A percentile compares a stretch with the other conserved stretches of the same genome.
Conservation (phyloP, 2,329 filamentous ascomycete genomes). For the Fusarium tricinctum region DNA sequence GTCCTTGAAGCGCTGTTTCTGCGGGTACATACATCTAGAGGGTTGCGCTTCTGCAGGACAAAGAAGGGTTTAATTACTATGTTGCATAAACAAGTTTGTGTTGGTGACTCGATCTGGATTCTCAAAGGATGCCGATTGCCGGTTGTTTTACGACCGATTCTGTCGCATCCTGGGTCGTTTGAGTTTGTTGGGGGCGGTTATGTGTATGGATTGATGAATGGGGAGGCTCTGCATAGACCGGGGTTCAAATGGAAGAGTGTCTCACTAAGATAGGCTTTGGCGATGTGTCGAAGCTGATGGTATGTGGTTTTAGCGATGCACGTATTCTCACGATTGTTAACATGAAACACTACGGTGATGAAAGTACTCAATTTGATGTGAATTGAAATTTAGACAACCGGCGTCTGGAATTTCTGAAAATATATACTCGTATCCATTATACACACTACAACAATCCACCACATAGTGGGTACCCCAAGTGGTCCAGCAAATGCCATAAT, state of each 20-base stretch:
- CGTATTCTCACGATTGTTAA: too few species aligned
- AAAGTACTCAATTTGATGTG: too few species aligned
- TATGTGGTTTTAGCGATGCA: too few species aligned
- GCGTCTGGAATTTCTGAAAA: too few species aligned
- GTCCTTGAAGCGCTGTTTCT: accelerated
- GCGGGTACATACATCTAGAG: background rate
- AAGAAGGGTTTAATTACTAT: background rate
- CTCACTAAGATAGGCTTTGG: background rate
- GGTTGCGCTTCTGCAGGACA: background rate
- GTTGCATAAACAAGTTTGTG: accelerated
- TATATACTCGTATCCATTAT: too few species aligned
- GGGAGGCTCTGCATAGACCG: background rate
- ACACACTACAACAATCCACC: too few species aligned
- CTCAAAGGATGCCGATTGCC: background rate
- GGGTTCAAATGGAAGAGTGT: background rate
- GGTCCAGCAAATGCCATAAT: background rate
- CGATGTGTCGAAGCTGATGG: background rate
- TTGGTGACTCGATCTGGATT: background rate
- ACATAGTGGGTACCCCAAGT: too few species aligned
- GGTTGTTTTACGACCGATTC: background rate
- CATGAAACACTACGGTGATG: too few species aligned
- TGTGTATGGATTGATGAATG: constrained; percentile 3
- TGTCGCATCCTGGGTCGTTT: accelerated
- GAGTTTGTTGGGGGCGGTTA: constrained; percentile 1
- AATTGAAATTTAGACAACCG: too few species aligned